Base-by-base conservation (phyloP, 2,329 filamentous ascomycete species). In the Lecanicillium sp. region DNA sequence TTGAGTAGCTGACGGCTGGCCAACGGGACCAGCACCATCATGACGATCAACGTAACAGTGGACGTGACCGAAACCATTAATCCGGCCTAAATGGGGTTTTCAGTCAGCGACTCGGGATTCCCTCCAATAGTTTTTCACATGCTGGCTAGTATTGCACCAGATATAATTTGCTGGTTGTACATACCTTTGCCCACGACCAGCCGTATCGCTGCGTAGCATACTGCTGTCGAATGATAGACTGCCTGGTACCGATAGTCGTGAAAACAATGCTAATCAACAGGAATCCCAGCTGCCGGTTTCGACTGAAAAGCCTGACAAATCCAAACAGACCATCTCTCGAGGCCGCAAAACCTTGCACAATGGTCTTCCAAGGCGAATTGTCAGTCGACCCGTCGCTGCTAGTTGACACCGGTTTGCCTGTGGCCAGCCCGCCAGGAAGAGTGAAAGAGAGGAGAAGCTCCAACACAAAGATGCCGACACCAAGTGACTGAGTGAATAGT, bases 141-240 rank as follows among this genome's bases (percentile, higher is more conserved):
- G 6, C 9, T n/a, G 17, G 9, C 15, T 15, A 10, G 3, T 2
- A 15, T 8, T 10, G n/a, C n/a, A 20, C 24, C 26, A 36, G n/a
- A 29, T 10, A 12, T 12, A 14, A 5, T 5, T 14, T 9, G 9
- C 24, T 9, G 7, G 20, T 9, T 30, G 24, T 7, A 36, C 38
- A 17, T 24, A 41, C 48, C 35, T 50, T 40, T 4, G 21, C 35
- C 48, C 48, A 50, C 15, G 48, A 40, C 48, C 48, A 50, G 7
- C 35, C 41, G 17, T 44, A 50, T 40, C 48, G 29, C 17, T 50
- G 20, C 3, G 40, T 50, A 3, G 41, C 48, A 19, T 50, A 50
- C 23, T 50, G 48, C 33, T 33, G 27, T 11, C 48, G 48, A 20
- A 50, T 40, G 4, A 21, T 21, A 12, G 35, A 32, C 19, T 50